A percentile compares a stretch with the other conserved stretches of the same genome.
Evolutionary conservation across 345 rosid genomes (phyloP).

Genomic region (Pistacia vera): DNA sequence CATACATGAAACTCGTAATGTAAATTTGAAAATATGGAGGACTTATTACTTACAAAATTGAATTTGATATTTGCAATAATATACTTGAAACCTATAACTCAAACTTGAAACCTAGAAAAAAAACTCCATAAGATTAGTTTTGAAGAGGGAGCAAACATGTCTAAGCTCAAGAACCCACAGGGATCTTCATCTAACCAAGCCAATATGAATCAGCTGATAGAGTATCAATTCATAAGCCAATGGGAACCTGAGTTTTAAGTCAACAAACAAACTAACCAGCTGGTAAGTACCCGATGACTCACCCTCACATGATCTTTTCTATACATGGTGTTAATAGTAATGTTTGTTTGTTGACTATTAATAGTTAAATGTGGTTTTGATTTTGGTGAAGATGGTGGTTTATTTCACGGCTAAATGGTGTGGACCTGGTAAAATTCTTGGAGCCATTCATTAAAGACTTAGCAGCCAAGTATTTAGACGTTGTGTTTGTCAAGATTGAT

Average conservation of each 20-base stretch:
- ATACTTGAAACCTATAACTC: too few relatives aligned
- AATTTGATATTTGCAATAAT: too few relatives aligned
- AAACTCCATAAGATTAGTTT: too few relatives aligned
- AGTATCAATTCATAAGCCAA: slow-evolving; percentile 47
- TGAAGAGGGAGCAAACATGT: slow-evolving; percentile 27
- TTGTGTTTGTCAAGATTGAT: slow-evolving; percentile 73
- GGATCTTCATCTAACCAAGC: neutral
- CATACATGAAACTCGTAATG: too few relatives aligned
- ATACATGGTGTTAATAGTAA: too few relatives aligned
- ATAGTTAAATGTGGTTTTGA: neutral
- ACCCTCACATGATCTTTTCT: neutral
- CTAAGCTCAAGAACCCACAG: neutral
- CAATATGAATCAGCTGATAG: slow-evolving; percentile 29
- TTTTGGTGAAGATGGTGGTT: slow-evolving; percentile 54
- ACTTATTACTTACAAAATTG: too few relatives aligned
- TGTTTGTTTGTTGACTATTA: neutral
- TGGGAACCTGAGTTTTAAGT: slow-evolving; percentile 62
- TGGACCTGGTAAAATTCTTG: slow-evolving; percentile 61
- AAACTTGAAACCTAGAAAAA: too few relatives aligned
- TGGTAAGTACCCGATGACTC: slow-evolving; percentile 35
- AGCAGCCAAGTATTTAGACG: slow-evolving; percentile 56
- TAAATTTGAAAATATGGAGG: too few relatives aligned
- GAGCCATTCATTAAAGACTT: slow-evolving; percentile 56
- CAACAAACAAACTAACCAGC: slow-evolving; percentile 53
- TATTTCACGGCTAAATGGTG: slow-evolving; percentile 86